These are phyloP conservation scores for Diophrys sp. DNA, from an alignment of 73 alveolate species.

Conservation along the genomic window DNA sequence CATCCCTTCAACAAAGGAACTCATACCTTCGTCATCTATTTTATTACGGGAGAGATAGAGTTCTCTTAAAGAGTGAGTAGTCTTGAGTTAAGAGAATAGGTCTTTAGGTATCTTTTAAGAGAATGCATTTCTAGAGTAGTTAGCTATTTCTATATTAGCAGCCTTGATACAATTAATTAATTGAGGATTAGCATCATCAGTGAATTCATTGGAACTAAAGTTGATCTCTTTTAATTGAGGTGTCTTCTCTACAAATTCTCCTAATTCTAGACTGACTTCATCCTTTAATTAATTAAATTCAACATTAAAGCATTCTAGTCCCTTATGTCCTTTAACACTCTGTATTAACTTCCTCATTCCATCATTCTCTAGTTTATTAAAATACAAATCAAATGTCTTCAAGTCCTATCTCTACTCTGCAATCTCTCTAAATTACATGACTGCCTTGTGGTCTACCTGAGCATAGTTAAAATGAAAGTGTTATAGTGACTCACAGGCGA, in stretches of 20 bases:
- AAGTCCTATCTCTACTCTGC: neutral
- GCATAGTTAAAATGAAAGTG: slow-evolving; percentile 1
- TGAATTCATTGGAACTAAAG: too few species aligned
- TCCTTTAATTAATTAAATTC: slow-evolving; percentile 2
- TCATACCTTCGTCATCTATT: too few species aligned
- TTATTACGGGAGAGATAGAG: too few species aligned
- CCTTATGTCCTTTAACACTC: neutral
- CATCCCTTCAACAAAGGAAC: too few species aligned
- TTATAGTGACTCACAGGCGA: neutral
- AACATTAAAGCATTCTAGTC: neutral
- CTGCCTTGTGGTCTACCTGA: neutral
- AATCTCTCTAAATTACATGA: neutral
- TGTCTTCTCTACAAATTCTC: neutral
- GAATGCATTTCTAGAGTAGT: too few species aligned
- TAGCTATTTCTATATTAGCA: too few species aligned
- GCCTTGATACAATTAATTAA: too few species aligned
- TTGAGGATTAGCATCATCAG: too few species aligned
- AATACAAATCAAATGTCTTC: neutral
- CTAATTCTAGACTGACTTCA: neutral
- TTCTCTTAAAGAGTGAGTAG: too few species aligned
- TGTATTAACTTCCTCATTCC: neutral
- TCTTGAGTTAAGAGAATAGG: too few species aligned
- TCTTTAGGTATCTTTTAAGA: too few species aligned
- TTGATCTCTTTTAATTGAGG: too few species aligned
- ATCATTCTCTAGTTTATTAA: neutral